phyloP scores from a whole-genome alignment of 73 alveolate genomes.

The Paramecium primaurelia region DNA sequence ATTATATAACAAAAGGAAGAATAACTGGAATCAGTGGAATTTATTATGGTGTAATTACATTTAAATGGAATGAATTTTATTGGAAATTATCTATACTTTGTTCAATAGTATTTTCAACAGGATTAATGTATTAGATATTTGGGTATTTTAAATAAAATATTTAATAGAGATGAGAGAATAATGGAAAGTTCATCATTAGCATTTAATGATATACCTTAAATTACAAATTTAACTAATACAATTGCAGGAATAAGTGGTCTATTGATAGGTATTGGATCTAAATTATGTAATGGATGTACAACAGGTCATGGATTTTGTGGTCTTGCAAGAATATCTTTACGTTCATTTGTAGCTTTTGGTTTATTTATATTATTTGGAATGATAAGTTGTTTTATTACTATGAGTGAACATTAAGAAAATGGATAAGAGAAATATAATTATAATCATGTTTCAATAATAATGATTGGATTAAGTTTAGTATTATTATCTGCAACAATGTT shows the following conservation, averaged over 20 bases:
- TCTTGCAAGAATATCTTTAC: conserved; percentile 80
- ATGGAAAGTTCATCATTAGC: conserved; percentile 54
- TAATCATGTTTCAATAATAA: background rate
- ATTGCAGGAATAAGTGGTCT: conserved; percentile 74
- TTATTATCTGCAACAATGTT: background rate
- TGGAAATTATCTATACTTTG: conserved; percentile 6
- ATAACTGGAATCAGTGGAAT: conserved; percentile 31
- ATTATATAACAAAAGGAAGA: conserved; percentile 2
- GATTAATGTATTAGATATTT: background rate
- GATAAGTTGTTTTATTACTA: background rate
- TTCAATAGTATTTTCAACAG: conserved; percentile 5
- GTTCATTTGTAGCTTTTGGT: conserved; percentile 79
- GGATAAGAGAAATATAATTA: background rate
- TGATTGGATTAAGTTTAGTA: conserved; percentile 1
- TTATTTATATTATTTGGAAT: conserved; percentile 73
- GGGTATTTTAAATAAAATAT: background rate
- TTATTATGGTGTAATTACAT: conserved; percentile 16
- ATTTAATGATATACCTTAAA: conserved; percentile 65
- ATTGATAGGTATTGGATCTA: conserved; percentile 93
- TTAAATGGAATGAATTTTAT: background rate
- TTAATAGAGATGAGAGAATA: background rate
- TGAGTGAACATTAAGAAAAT: background rate
- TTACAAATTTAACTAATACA: background rate
- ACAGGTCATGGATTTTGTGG: conserved; percentile 98
- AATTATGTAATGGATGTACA: conserved; percentile 96